A percentile compares a stretch with the other conserved stretches of the same genome.
phyloP scores from a whole-genome alignment of 2,329 filamentous ascomycete genomes.

The Pseudogymnoascus sp. region DNA sequence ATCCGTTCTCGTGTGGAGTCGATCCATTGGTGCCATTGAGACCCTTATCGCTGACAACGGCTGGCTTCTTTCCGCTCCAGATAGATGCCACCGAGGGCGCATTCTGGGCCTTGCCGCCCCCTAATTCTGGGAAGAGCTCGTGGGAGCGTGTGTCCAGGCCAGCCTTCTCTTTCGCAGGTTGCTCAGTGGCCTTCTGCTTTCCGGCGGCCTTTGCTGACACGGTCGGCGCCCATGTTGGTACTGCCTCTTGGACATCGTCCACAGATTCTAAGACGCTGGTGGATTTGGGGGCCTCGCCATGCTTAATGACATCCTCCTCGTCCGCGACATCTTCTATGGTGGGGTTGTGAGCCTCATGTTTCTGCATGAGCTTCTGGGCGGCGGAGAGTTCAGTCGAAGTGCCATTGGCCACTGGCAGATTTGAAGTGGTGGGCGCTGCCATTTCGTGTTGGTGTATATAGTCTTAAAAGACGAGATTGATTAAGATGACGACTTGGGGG shows the following conservation, averaged over 20 bases:
- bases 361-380: conserved; percentile 52
- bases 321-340: conserved; percentile 76
- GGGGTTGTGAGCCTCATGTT: conserved; percentile 49
- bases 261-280: conserved; percentile 28
- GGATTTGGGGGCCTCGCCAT: conserved; percentile 42
- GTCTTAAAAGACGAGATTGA: not conserved
- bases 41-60: conserved; percentile 43
- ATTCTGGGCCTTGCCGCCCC: conserved; percentile 53
- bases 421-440: conserved; percentile 19
- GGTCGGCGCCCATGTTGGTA: conserved; percentile 39
- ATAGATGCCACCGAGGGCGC: conserved; percentile 57
- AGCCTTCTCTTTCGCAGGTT: conserved; percentile 29
- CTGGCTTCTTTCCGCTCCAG: conserved; percentile 66
- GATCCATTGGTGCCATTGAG: conserved; percentile 40
- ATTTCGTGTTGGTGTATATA: conserved; percentile 14
- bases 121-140: conserved; percentile 89
- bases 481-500: not conserved
- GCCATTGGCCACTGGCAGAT: conserved; percentile 16
- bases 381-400: conserved; percentile 17
- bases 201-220: conserved; percentile 56
- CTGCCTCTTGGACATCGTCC: conserved; percentile 31
- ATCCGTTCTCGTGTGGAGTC: conserved; percentile 41
- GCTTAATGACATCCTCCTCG: conserved; percentile 65
- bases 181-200: conserved; percentile 55
- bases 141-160: conserved; percentile 76